Percentiles rank a stretch among this genome's conserved stretches.
Conservation (phyloP, 768 basidiomycete species). For the Rickenella mellea region DNA sequence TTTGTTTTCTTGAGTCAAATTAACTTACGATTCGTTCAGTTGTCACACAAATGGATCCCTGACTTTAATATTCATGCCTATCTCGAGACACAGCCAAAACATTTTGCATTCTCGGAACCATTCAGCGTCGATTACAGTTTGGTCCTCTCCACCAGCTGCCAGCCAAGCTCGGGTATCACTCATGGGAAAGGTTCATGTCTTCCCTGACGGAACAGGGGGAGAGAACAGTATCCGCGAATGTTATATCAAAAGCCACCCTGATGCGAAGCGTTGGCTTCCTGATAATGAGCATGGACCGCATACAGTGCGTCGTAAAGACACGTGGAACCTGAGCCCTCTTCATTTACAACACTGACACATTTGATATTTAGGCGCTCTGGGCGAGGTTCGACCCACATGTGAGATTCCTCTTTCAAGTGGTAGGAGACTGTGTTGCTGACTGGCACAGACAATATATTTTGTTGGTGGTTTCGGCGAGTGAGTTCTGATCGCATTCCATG, state of each 20-base stretch:
- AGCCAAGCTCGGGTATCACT: slow-evolving; percentile 38
- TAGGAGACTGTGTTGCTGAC: neutral
- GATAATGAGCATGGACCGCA: slow-evolving; percentile 34
- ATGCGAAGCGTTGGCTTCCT: slow-evolving; percentile 43
- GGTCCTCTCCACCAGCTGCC: slow-evolving; percentile 29
- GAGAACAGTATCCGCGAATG: slow-evolving; percentile 6
- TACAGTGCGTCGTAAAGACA: slow-evolving; percentile 22
- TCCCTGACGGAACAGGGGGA: neutral
- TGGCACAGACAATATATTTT: slow-evolving; percentile 36
- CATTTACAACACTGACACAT: neutral
- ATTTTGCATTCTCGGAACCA: slow-evolving; percentile 29
- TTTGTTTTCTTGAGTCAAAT: too few species aligned
- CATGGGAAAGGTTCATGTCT: slow-evolving; percentile 30
- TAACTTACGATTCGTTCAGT: slow-evolving; percentile 16
- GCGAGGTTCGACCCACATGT: slow-evolving; percentile 46
- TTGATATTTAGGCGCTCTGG: slow-evolving; percentile 35
- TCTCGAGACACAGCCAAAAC: slow-evolving; percentile 45
- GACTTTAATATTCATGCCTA: slow-evolving; percentile 40
- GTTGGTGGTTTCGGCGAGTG: slow-evolving; percentile 46
- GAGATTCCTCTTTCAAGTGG: slow-evolving; percentile 12
- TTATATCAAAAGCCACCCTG: slow-evolving; percentile 27
- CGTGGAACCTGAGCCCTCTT: slow-evolving; percentile 1
- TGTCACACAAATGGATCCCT: slow-evolving; percentile 45
- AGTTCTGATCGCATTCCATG: slow-evolving; percentile 11
- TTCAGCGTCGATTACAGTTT: slow-evolving; percentile 35